These are phyloP conservation scores for Xylona heveae DNA, from an alignment of 495 filamentous ascomycete species.

Conservation along the genomic window DNA sequence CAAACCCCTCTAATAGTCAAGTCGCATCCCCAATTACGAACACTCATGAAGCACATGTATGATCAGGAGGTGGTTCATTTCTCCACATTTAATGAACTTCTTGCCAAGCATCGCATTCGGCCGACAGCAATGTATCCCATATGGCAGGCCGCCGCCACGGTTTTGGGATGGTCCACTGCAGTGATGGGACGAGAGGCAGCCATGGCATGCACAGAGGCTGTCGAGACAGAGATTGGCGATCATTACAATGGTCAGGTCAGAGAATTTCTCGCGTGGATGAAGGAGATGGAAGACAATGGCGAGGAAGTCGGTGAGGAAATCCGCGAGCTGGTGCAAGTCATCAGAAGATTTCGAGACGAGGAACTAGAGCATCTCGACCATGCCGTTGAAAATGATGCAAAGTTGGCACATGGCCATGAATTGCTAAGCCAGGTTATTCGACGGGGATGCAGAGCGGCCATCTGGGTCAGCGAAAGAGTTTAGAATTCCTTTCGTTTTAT, in stretches of 20 bases:
- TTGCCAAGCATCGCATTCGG: conserved; percentile 75
- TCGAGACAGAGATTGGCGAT: conserved; percentile 91
- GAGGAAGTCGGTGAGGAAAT: conserved; percentile 66
- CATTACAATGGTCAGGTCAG: conserved; percentile 92
- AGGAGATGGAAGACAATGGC: conserved; percentile 35
- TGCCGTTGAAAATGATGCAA: conserved; percentile 78
- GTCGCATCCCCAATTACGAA: conserved; percentile 64
- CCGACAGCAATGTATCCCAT: conserved; percentile 87
- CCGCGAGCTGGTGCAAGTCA: conserved; percentile 42
- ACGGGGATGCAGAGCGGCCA: conserved; percentile 71
- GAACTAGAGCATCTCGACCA: conserved; percentile 86
- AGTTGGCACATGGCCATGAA: conserved; percentile 72
- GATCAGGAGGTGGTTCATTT: conserved; percentile 86
- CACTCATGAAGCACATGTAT: conserved; percentile 94
- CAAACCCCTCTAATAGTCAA: conserved; percentile 50
- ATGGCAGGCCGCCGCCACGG: conserved; percentile 68
- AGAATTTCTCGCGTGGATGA: conserved; percentile 57
- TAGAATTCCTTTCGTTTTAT: no score
- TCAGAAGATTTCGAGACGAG: conserved; percentile 80
- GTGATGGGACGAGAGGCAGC: conserved; percentile 84
- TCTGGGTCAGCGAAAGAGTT: conserved; percentile 77
- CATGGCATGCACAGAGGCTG: conserved; percentile 97
- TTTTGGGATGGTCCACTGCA: conserved; percentile 74
- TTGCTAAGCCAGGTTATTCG: conserved; percentile 75
- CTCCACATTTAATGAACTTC: conserved; percentile 58